These are phyloP conservation scores for Pisolithus albus DNA, from an alignment of 768 basidiomycete species.

Conservation along the genomic window DNA sequence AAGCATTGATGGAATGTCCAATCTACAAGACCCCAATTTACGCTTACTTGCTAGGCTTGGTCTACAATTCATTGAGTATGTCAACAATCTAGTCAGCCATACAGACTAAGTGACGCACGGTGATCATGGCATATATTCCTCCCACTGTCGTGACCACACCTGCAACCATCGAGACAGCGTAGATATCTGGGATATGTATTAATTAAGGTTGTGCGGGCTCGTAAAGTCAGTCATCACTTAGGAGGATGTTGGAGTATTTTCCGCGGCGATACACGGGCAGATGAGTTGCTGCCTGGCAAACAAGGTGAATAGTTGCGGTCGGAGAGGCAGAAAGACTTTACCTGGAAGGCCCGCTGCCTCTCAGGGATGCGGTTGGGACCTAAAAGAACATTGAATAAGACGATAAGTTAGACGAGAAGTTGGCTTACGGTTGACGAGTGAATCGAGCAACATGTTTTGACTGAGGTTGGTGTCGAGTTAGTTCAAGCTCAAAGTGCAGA, in stretches of 20 bases:
- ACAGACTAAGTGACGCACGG: constrained; percentile 26
- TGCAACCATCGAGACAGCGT: constrained; percentile 44
- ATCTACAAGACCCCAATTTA: constrained; percentile 4
- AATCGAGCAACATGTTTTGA: constrained; percentile 43
- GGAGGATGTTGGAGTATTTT: constrained; percentile 56
- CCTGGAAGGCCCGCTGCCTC: constrained; percentile 64
- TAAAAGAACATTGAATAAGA: constrained; percentile 17
- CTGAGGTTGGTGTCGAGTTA: constrained; percentile 11
- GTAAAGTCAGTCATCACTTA: constrained; percentile 37
- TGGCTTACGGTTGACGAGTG: constrained; percentile 59
- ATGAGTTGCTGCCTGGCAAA: constrained; percentile 31
- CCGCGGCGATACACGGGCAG: constrained; percentile 52
- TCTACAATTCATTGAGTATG: constrained; percentile 9
- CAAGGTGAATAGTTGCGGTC: constrained; percentile 5
- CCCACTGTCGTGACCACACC: constrained; percentile 50
- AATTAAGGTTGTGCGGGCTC: neutral
- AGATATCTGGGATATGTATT: constrained; percentile 40
- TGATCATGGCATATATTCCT: constrained; percentile 42
- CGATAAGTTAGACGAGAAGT: neutral
- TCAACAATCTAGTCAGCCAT: neutral
- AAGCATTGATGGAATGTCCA: neutral
- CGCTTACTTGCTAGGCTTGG: constrained; percentile 24
- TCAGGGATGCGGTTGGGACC: constrained; percentile 61
- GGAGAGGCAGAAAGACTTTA: constrained; percentile 18
- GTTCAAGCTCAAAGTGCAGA: constrained; percentile 10